phyloP scores from a whole-genome alignment of 116 monocot species.

The Trichopus zeylanicus region DNA sequence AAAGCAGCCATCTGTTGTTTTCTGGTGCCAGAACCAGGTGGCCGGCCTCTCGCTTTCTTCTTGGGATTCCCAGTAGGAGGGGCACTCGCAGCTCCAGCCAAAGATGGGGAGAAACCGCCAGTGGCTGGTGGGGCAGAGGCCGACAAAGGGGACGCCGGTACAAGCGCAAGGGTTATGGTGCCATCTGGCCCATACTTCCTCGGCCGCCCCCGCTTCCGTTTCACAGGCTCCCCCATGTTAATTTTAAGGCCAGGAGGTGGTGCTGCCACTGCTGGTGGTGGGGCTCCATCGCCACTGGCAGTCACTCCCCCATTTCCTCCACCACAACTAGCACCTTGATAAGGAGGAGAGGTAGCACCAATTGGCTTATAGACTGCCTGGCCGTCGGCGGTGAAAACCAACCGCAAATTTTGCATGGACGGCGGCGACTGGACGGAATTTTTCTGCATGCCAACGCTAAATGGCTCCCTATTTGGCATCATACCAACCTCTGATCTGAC shows the following conservation, averaged over 20 bases:
- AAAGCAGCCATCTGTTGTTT: slow-evolving; percentile 58
- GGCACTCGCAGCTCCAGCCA: neutral
- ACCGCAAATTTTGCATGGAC: slow-evolving; percentile 55
- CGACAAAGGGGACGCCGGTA: slow-evolving; percentile 5
- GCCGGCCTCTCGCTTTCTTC: slow-evolving; percentile 55
- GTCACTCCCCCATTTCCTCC: slow-evolving; percentile 4
- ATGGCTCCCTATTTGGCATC: slow-evolving; percentile 50
- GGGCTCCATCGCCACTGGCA: neutral
- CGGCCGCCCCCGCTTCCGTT: slow-evolving; percentile 75
- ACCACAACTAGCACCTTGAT: slow-evolving; percentile 5
- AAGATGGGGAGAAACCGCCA: slow-evolving; percentile 2
- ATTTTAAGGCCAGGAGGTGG: slow-evolving; percentile 28
- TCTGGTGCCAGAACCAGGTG: slow-evolving; percentile 51
- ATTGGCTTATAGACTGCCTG: slow-evolving; percentile 82
- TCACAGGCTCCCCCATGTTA: slow-evolving; percentile 36
- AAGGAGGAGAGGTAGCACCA: slow-evolving; percentile 16
- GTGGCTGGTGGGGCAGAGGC: slow-evolving; percentile 7
- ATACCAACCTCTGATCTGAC: slow-evolving; percentile 63
- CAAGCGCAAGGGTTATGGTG: slow-evolving; percentile 36
- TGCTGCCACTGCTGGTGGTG: neutral
- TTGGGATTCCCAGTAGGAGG: slow-evolving; percentile 15
- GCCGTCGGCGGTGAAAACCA: slow-evolving; percentile 66
- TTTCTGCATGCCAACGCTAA: slow-evolving; percentile 43
- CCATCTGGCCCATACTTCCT: slow-evolving; percentile 78
- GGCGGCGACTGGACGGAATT: slow-evolving; percentile 33